Evolutionary conservation across 163 green algal genomes (phyloP), one percentile per base, ranked within the genome.

Genomic region (Prototheca stagnorum): DNA sequence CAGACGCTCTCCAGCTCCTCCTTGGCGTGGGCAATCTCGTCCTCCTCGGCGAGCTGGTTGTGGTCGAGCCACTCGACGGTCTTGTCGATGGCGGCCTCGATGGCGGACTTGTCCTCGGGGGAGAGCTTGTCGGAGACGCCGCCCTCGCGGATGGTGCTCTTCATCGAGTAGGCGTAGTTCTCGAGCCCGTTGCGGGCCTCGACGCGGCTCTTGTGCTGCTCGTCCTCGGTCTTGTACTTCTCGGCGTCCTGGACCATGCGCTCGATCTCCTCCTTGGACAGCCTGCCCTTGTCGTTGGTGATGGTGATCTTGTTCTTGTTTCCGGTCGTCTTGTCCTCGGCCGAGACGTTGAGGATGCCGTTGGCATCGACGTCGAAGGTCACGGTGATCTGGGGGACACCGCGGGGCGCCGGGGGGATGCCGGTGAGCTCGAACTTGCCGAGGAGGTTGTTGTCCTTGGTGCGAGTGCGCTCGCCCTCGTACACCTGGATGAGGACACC

Each of bases 101-200:
- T 85, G 48, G 67, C 85, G 53, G 76, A 67, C 76, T 96, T 97
- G 72, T 97, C 89, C 5, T 70, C 73, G 5, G 72, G 44, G 8
- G 59, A 53, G 27, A 97, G 63, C 77, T 93, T 92, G 39, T 47
- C 55, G 17, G 62, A 75, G 16, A 74, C 45, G 15, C 25, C 23
- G 14, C 78, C 62, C 29, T 92, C 81, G 14, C 68, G 71, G 47
- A 92, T 68, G 8, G 81, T 91, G 77, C 95, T 97, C 56, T 84
- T 73, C 84, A 97, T 92, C 70, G 83, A 91, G 81, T 94, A 98
- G 9, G 85, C 85, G 57, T 98, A 98, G 74, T 97, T 97, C 73
- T 98, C 89, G 4, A 98, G 70, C 1, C 22, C 39, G 66, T 95
- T 95, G 25, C 57, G 49, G 20, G 60, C 60, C 39, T 61, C 29